Evolutionary conservation across 768 basidiomycete genomes (phyloP).

Genomic region (Boletus eberwhitei): DNA sequence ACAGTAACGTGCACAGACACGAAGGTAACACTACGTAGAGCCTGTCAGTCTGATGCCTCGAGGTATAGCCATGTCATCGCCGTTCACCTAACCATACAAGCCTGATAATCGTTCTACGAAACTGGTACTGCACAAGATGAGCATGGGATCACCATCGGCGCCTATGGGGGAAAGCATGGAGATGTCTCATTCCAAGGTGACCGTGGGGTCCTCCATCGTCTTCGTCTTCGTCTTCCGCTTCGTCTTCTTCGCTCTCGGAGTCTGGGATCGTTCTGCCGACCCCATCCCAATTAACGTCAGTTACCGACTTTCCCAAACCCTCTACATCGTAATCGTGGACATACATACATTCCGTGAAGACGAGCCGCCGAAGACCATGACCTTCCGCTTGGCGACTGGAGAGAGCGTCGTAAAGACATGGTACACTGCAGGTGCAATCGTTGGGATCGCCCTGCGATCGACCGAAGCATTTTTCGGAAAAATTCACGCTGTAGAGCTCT

Average conservation of each 20-base stretch:
- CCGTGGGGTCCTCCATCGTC: not conserved
- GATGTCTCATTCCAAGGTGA: not conserved
- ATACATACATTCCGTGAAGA: conserved; percentile 9
- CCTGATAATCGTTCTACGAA: not conserved
- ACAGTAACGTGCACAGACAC: not conserved
- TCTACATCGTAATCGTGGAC: conserved; percentile 1
- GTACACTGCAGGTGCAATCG: conserved; percentile 2
- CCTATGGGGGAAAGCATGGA: not conserved
- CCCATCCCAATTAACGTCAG: conserved; percentile 20
- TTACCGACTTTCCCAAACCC: conserved; percentile 3
- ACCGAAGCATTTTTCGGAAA: conserved; percentile 6
- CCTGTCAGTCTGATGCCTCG: not conserved
- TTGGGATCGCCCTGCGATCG: not conserved
- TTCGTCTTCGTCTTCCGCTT: not conserved
- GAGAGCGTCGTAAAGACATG: conserved; percentile 20
- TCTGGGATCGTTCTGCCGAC: not conserved
- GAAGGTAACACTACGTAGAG: not conserved
- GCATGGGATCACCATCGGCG: not conserved
- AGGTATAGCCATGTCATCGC: not conserved
- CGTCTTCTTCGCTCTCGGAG: not conserved
- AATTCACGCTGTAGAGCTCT: conserved; percentile 5
- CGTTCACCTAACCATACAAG: not conserved
- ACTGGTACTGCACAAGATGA: not conserved
- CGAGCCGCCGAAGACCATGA: conserved; percentile 10
- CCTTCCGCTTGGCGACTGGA: conserved; percentile 9